Conservation (phyloP, 2,329 filamentous ascomycete genomes). For the Aspergillus versicolor region DNA sequence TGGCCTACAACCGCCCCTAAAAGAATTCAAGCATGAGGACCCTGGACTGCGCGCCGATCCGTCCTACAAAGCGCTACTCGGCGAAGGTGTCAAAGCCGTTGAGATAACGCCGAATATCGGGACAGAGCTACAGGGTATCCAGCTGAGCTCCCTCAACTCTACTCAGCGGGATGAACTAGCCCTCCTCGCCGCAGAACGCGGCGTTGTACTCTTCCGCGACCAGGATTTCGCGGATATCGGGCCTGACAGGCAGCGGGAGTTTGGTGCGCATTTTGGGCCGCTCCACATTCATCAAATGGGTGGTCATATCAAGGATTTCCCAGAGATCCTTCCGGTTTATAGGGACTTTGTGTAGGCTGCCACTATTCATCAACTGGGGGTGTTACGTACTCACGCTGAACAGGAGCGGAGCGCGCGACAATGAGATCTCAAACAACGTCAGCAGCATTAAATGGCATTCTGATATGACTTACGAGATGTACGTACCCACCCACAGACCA, state of each 20-base stretch:
- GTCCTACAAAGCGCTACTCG: not conserved
- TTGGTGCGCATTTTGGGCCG: not conserved
- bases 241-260: not conserved
- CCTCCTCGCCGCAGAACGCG: not conserved
- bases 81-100: not conserved
- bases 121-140: not conserved
- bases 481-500: not conserved
- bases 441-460: slow-evolving; percentile 1
- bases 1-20: not conserved
- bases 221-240: slow-evolving; percentile 1
- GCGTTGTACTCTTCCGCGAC: not conserved
- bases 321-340: not conserved
- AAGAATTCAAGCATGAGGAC: not conserved
- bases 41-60: not conserved
- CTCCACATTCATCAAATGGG: not conserved
- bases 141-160: not conserved
- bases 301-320: not conserved
- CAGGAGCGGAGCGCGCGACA: not conserved
- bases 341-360: not conserved
- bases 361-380: not conserved
- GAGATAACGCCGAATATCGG: not conserved
- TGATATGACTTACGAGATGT: slow-evolving; percentile 2
- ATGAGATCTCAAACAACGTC: not conserved
- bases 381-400: not conserved
- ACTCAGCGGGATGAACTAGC: not conserved